Evolutionary conservation across 306 rosid species (phyloP), one percentile per base, ranked within the genome.

Genomic region (Medicago ruthenica): DNA sequence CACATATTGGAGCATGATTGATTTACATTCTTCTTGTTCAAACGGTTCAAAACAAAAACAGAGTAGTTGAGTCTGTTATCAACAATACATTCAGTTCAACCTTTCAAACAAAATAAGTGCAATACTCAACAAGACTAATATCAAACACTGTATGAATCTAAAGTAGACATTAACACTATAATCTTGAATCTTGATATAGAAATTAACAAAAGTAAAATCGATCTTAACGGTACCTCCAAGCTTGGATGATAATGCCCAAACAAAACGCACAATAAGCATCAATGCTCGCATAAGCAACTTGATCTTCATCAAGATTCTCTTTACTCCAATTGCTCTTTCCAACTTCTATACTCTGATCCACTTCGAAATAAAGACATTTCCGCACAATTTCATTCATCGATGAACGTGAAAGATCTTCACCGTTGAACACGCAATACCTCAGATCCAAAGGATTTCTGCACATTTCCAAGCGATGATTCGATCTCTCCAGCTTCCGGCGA

Each of bases 241-340:
- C 80, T 7, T 40, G 13, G 14, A 3, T 9, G 16, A n/a, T 53
- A 74, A 5, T 84, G 5, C 82, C 91, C 5, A 87, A 75, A 22
- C 8, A 31, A 63, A 85, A 87, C 0, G 87, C 86, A 40, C 79
- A 81, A 15, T 66, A 62, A 58, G 91, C 86, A 7, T 85, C 89
- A 1, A 79, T 31, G 42, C 78, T 16, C 0, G 81, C 87, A 17
- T 83, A 82, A 74, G 37, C 34, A 12, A 87, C 73, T 79, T 87
- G 91, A 15, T 72, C 74, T 0, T 10, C 3, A 7, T 81, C 60
- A 4, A 87, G 78, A 47, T 1, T 0, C 3, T 9, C 40, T 1
- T 1, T 2, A 36, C 44, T 58, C 87, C 84, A 87, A 16, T 72
- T 3, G 54, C 88, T 83, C 71, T 8, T 68, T 15, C 76, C 14